Evolutionary conservation across 2,329 filamentous ascomycete genomes (phyloP).

Genomic region (Calonectria henricotiae): DNA sequence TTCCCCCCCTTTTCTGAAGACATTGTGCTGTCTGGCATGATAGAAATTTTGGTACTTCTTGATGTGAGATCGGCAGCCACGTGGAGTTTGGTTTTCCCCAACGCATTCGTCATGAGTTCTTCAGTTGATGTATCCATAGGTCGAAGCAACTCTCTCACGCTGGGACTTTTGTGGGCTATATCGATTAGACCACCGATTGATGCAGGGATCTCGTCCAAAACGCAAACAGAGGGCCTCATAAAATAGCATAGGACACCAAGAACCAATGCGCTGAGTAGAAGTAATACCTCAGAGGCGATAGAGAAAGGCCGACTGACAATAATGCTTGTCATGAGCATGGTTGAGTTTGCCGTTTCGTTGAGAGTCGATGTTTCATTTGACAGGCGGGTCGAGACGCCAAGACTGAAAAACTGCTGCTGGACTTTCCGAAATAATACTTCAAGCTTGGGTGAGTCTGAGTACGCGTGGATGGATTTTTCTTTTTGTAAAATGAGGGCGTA

Average conservation of each 20-base stretch:
- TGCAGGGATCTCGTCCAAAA: neutral
- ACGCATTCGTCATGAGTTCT: neutral
- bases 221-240: neutral
- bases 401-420: neutral
- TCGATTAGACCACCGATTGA: neutral
- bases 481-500: too few relatives aligned
- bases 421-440: neutral
- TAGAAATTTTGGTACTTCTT: neutral
- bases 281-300: neutral
- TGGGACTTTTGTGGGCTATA: slow-evolving; percentile 5
- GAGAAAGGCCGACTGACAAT: slow-evolving; percentile 10
- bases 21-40: neutral
- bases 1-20: neutral
- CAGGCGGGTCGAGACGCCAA: neutral
- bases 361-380: neutral
- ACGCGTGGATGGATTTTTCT: too few relatives aligned
- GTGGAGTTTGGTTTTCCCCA: neutral
- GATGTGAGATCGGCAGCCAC: neutral
- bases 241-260: neutral
- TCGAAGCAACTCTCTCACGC: neutral
- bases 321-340: neutral
- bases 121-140: slow-evolving; percentile 10
- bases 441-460: too few relatives aligned
- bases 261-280: neutral
- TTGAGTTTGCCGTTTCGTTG: neutral